Evolutionary conservation across 2,329 filamentous ascomycete species (phyloP).

Genomic region (Westerdykella ornata): DNA sequence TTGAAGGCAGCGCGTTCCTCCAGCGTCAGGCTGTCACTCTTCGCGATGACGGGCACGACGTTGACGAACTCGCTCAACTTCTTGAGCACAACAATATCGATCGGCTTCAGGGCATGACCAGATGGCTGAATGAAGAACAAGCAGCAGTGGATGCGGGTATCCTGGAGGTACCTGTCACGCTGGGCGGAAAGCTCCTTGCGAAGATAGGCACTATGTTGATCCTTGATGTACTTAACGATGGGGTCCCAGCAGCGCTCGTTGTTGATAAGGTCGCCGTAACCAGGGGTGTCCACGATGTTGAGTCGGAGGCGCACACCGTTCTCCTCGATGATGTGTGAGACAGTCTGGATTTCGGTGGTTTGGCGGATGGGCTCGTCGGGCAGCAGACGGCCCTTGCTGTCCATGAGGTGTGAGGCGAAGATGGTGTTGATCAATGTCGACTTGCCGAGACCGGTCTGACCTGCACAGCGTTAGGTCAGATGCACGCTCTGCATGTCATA

Average conservation of each 20-base stretch:
- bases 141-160: constrained; percentile 98
- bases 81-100: constrained; percentile 99
- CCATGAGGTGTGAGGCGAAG: constrained; percentile 98
- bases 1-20: constrained; percentile 97
- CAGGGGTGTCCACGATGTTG: constrained; percentile 98
- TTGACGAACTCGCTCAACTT: constrained; percentile 99
- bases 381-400: constrained; percentile 90
- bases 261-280: constrained; percentile 98
- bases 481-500: constrained; percentile 4
- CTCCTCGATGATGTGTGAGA: constrained; percentile 98
- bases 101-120: constrained; percentile 96
- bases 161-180: constrained; percentile 97
- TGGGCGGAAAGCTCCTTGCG: constrained; percentile 99
- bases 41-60: constrained; percentile 96
- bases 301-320: constrained; percentile 94
- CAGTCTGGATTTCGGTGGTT: constrained; percentile 96
- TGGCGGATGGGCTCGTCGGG: constrained; percentile 90
- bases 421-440: constrained; percentile 99
- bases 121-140: constrained; percentile 99
- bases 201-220: constrained; percentile 98
- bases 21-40: constrained; percentile 90
- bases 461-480: constrained; percentile 43
- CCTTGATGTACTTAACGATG: constrained; percentile 99
- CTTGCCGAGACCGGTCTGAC: constrained; percentile 97
- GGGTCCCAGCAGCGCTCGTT: constrained; percentile 99